A percentile compares a stretch with the other conserved stretches of the same genome.
Conservation (phyloP, 1,139 yeast species). For the Arxiozyma bovina region DNA sequence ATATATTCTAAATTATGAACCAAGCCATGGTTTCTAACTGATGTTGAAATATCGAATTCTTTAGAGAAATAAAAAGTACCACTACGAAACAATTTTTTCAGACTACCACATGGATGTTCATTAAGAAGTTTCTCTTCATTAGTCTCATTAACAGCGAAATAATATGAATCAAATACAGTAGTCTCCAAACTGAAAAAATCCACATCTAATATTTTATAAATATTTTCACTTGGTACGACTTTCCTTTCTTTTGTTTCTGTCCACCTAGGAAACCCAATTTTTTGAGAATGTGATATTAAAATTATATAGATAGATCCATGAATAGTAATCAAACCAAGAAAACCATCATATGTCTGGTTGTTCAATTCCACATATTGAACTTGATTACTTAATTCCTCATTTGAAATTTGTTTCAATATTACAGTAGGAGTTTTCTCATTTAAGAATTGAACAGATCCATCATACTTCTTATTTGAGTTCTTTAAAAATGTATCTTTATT, state of each 20-base stretch:
- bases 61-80: conserved; percentile 62
- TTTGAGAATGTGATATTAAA: conserved; percentile 46
- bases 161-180: conserved; percentile 42
- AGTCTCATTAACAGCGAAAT: conserved; percentile 26
- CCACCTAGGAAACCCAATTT: conserved; percentile 51
- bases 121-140: conserved; percentile 33
- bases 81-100: conserved; percentile 46
- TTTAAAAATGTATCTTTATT: conserved; percentile 5
- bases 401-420: conserved; percentile 13
- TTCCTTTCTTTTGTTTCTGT: conserved; percentile 11
- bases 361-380: conserved; percentile 15
- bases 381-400: conserved; percentile 14
- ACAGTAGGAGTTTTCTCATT: conserved; percentile 16
- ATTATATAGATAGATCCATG: conserved; percentile 50
- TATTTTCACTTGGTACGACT: conserved; percentile 38
- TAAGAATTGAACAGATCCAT: neutral
- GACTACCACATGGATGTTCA: conserved; percentile 52
- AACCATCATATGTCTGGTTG: conserved; percentile 39
- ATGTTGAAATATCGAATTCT: conserved; percentile 56
- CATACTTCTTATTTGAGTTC: neutral
- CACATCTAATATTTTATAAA: conserved; percentile 47
- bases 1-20: conserved; percentile 35
- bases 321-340: conserved; percentile 51
- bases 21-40: conserved; percentile 47
- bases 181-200: conserved; percentile 56